Conservation (phyloP, 2,329 filamentous ascomycete genomes). For the Pseudomassariella vexata region DNA sequence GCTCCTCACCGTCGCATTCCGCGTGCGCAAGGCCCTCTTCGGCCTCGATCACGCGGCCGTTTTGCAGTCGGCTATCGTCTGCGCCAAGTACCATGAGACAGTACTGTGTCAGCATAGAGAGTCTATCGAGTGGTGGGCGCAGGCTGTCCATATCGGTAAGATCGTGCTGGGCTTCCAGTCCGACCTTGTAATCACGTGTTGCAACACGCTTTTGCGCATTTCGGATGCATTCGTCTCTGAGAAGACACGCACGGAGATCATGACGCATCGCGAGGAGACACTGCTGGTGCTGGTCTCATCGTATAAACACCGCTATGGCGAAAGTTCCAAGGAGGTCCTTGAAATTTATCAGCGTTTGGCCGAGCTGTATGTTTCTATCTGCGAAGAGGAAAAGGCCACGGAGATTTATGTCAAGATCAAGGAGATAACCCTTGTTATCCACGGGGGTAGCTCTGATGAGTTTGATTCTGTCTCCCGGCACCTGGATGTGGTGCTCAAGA, state of each 20-base stretch:
- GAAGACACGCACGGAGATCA: slow-evolving; percentile 3
- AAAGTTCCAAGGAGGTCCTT: slow-evolving; percentile 2
- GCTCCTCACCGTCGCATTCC: slow-evolving; percentile 1
- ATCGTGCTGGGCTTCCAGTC: slow-evolving; percentile 2
- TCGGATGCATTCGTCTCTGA: slow-evolving; percentile 1
- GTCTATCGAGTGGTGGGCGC: slow-evolving; percentile 2
- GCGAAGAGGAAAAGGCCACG: slow-evolving; percentile 6
- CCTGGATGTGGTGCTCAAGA: slow-evolving; percentile 2
- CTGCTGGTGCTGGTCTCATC: slow-evolving; percentile 5
- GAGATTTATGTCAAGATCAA: slow-evolving; percentile 3
- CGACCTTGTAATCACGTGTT: slow-evolving; percentile 2
- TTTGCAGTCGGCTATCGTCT: slow-evolving; percentile 1
- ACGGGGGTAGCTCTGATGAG: background rate
- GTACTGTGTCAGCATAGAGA: background rate
- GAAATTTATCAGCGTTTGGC: background rate
- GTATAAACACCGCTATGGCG: slow-evolving; percentile 5
- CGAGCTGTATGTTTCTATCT: slow-evolving; percentile 4
- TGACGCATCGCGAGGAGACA: slow-evolving; percentile 7
- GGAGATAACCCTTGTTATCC: background rate
- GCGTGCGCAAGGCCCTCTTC: slow-evolving; percentile 2
- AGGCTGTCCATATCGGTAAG: slow-evolving; percentile 1
- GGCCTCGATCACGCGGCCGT: slow-evolving; percentile 1
- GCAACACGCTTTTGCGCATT: slow-evolving; percentile 3
- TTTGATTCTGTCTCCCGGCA: background rate
- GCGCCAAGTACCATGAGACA: slow-evolving; percentile 1